A percentile compares a stretch with the other conserved stretches of the same genome.
phyloP scores from a whole-genome alignment of 2,329 filamentous ascomycete genomes.

The Sarocladium oryzae region DNA sequence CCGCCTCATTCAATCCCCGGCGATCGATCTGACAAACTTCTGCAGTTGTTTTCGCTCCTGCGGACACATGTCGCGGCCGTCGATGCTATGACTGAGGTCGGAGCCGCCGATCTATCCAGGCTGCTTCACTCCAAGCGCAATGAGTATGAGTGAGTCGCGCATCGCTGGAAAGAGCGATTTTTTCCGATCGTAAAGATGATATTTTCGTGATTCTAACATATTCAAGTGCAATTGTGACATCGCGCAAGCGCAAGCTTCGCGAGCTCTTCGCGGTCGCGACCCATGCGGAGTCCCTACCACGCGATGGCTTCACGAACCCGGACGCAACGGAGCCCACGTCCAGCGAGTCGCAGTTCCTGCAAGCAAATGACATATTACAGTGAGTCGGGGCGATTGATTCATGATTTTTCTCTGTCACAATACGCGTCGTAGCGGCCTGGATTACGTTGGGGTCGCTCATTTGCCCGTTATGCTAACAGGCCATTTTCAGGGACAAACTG shows the following conservation, averaged over 20 bases:
- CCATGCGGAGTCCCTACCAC: conserved; percentile 55
- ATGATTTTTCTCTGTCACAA: conserved; percentile 14
- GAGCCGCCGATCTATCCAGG: conserved; percentile 57
- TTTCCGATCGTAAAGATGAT: conserved; percentile 42
- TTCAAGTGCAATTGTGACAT: conserved; percentile 64
- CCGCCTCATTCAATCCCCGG: conserved; percentile 18
- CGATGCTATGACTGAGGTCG: conserved; percentile 68
- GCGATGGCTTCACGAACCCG: conserved; percentile 48
- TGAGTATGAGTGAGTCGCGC: conserved; percentile 51
- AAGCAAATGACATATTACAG: conserved; percentile 53
- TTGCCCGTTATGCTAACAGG: conserved; percentile 16
- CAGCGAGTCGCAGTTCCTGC: conserved; percentile 49
- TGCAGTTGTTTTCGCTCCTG: conserved; percentile 52
- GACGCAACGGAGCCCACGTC: conserved; percentile 48
- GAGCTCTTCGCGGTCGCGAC: conserved; percentile 79
- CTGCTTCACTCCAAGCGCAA: conserved; percentile 59
- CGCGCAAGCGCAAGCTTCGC: conserved; percentile 85
- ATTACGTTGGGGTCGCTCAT: conserved; percentile 12
- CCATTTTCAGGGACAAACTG: conserved; percentile 23
- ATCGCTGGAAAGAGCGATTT: conserved; percentile 39
- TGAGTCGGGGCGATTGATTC: conserved; percentile 33
- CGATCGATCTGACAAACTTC: conserved; percentile 13
- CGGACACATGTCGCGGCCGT: conserved; percentile 62
- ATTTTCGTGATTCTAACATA: conserved; percentile 37
- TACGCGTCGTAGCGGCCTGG: conserved; percentile 5